phyloP scores from a whole-genome alignment of 2,329 filamentous ascomycete genomes.

The Sarocladium brachiariae region DNA sequence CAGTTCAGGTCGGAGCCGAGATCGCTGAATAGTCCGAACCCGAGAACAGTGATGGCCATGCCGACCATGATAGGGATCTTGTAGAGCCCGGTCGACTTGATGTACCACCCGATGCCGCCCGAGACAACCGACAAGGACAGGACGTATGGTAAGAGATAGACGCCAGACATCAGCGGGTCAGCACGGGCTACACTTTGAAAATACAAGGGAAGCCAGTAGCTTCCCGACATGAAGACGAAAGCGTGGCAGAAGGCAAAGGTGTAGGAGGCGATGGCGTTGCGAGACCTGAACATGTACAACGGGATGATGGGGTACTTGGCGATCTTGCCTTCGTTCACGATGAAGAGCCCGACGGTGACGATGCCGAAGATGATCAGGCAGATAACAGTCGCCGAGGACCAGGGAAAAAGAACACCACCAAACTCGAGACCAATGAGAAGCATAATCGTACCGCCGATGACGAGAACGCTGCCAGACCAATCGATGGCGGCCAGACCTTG shows the following conservation, averaged over 20 bases:
- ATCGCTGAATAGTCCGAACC: conserved; percentile 57
- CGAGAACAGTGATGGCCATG: conserved; percentile 53
- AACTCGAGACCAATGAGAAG: conserved; percentile 80
- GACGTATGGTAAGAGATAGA: conserved; percentile 67
- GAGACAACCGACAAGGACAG: conserved; percentile 60
- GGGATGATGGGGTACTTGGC: conserved; percentile 77
- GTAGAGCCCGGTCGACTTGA: conserved; percentile 61
- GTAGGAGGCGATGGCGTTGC: conserved; percentile 60
- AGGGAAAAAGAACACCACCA: conserved; percentile 69
- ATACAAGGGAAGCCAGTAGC: conserved; percentile 80
- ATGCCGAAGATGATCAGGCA: conserved; percentile 71
- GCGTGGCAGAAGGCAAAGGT: conserved; percentile 65
- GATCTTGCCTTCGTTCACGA: conserved; percentile 64
- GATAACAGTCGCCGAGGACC: conserved; percentile 67
- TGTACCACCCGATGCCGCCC: conserved; percentile 46
- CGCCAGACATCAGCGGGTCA: conserved; percentile 62
- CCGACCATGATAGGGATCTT: conserved; percentile 53
- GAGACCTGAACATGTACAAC: conserved; percentile 58
- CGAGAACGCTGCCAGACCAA: conserved; percentile 47
- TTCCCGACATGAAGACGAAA: conserved; percentile 68
- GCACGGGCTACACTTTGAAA: conserved; percentile 70
- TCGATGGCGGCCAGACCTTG: conserved; percentile 58
- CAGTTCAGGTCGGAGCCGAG: conserved; percentile 50
- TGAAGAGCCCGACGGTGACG: conserved; percentile 57
- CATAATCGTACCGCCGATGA: conserved; percentile 78